Conservation (phyloP, 805 yeast species). For the Kurtzmaniella cleridarum region DNA sequence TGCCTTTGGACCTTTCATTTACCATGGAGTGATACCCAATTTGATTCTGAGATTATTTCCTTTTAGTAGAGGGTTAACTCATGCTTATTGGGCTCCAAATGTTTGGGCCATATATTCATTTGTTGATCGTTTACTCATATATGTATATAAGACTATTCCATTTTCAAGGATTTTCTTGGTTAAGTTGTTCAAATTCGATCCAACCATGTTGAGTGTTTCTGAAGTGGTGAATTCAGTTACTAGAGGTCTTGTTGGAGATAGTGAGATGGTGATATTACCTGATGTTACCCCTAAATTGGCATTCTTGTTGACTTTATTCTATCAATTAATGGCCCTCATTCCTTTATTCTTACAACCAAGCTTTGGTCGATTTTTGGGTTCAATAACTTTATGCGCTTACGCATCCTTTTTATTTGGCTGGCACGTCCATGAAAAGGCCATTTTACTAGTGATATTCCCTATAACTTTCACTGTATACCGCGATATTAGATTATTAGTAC, state of each 20-base stretch:
- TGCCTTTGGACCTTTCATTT: constrained; percentile 78
- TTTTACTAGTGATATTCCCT: constrained; percentile 85
- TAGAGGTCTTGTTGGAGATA: constrained; percentile 89
- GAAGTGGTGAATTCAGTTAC: constrained; percentile 41
- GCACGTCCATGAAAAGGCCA: constrained; percentile 98
- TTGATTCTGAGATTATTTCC: constrained; percentile 76
- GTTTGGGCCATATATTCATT: constrained; percentile 94
- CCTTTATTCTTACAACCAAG: constrained; percentile 70
- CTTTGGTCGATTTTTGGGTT: constrained; percentile 73
- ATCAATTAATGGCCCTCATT: constrained; percentile 70
- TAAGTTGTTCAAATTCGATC: constrained; percentile 40
- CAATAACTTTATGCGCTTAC: constrained; percentile 83
- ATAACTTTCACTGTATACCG: constrained; percentile 68
- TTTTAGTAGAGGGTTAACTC: constrained; percentile 90
- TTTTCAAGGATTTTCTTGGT: constrained; percentile 23
- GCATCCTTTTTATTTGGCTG: constrained; percentile 93
- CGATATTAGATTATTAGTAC: constrained; percentile 65
- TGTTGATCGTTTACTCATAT: constrained; percentile 62
- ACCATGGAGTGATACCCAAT: constrained; percentile 56
- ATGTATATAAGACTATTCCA: constrained; percentile 34
- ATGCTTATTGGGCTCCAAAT: constrained; percentile 99
- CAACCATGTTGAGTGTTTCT: constrained; percentile 31
- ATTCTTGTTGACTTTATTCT: constrained; percentile 74
- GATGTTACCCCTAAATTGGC: constrained; percentile 74
- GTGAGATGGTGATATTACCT: constrained; percentile 75